A percentile compares a stretch with the other conserved stretches of the same genome.
phyloP scores from a whole-genome alignment of 805 yeast species.

The Starmerella vitae region DNA sequence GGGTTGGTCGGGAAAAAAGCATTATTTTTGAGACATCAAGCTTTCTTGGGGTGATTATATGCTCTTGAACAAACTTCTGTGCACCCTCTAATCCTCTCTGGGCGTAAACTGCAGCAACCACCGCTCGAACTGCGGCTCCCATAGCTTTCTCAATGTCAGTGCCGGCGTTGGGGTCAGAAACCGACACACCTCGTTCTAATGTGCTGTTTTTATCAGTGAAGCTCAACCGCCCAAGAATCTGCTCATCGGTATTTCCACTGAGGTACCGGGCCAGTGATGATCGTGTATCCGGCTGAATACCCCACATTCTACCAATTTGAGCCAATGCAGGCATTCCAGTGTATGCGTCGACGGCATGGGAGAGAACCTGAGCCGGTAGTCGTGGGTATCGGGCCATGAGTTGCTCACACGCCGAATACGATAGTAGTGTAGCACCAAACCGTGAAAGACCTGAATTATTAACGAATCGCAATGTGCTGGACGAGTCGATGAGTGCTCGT shows the following conservation, averaged over 20 bases:
- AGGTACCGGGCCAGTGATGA: slow-evolving; percentile 53
- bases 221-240: slow-evolving; percentile 43
- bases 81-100: slow-evolving; percentile 55
- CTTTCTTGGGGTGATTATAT: slow-evolving; percentile 63
- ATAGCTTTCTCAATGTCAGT: slow-evolving; percentile 29
- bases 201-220: slow-evolving; percentile 14
- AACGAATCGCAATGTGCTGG: slow-evolving; percentile 36
- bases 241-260: slow-evolving; percentile 51
- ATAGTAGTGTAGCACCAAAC: slow-evolving; percentile 69
- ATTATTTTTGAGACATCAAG: slow-evolving; percentile 62
- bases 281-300: slow-evolving; percentile 63
- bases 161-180: slow-evolving; percentile 22
- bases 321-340: slow-evolving; percentile 54
- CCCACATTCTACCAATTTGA: slow-evolving; percentile 67
- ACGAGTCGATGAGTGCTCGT: slow-evolving; percentile 56
- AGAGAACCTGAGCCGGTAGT: slow-evolving; percentile 65
- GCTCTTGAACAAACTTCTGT: slow-evolving; percentile 54
- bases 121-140: slow-evolving; percentile 66
- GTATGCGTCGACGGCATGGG: slow-evolving; percentile 62
- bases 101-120: slow-evolving; percentile 71
- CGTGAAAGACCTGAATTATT: slow-evolving; percentile 67
- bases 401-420: slow-evolving; percentile 62
- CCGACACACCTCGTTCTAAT: slow-evolving; percentile 27
- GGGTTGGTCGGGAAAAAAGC: slow-evolving; percentile 70
- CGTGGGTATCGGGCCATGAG: slow-evolving; percentile 73